Base-by-base conservation (phyloP, 768 basidiomycete genomes). In the Pisolithus tinctorius region DNA sequence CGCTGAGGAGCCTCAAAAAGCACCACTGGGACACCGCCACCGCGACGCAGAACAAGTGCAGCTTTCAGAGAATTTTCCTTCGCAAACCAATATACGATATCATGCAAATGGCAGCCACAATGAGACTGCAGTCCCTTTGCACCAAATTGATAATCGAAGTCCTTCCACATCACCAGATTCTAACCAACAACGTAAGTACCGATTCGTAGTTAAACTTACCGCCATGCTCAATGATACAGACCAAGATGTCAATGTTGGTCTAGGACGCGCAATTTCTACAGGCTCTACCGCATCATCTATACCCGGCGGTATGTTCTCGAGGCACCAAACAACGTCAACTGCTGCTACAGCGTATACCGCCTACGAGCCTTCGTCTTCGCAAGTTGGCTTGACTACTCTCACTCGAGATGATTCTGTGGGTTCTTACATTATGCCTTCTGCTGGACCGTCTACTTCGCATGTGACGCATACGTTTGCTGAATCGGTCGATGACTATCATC, bases 271-370 rank as follows among this genome's bases (percentile, higher is more conserved):
- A n/a, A 56, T 56, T 13, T 67, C 66, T 16, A 58, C 53, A 27
- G 63, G 56, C 23, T 67, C 66, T 14, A 67, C 67, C 2, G 41
- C 48, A 11, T 67, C 66, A 5, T 67, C 67, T 5, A 52, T 55
- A 17, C 61, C 49, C 31, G 57, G 65, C 13, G 60, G 60, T 40
- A 40, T 58, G 10, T 52, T 67, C 17, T 58, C 53, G 26, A 57
- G 67, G 26, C 60, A 67, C 44, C 42, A 34, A 14, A 65, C 67
- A n/a, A 47, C 56, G 23, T 58, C 64, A 7, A 65, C 66, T 14
- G 29, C 61, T 2, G 54, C 65, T 1, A 65, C 66, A 5, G 55
- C 60, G 25, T 52, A 58, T 30, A 60, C 50, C 13, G 58, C 58
- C 13, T 49, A 60, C 3, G 58, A 56, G 20, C 1, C 49, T 14